Conservation (phyloP, 176 grass and related monocot species). For the Zoysia japonica region DNA sequence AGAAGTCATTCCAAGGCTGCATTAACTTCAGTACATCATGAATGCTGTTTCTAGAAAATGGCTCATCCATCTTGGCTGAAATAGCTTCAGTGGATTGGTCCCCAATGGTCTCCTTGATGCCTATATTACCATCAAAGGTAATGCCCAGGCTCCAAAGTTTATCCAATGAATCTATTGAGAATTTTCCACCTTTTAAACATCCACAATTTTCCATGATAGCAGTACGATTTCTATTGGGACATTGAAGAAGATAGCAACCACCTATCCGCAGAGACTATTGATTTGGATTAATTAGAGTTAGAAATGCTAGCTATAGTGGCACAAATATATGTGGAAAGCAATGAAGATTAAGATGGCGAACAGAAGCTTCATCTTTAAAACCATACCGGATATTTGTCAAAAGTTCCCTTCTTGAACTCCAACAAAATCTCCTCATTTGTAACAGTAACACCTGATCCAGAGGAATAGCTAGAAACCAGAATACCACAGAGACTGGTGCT, state of each 20-base stretch:
- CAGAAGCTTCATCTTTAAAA: slow-evolving; percentile 24
- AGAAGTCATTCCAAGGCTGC: slow-evolving; percentile 49
- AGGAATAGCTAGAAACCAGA: slow-evolving; percentile 37
- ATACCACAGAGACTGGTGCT: slow-evolving; percentile 44
- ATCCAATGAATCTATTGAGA: slow-evolving; percentile 49
- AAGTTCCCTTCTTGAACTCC: slow-evolving; percentile 64
- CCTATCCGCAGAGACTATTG: slow-evolving; percentile 63
- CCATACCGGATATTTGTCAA: slow-evolving; percentile 57
- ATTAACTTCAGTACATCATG: slow-evolving; percentile 46
- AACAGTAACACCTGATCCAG: slow-evolving; percentile 41
- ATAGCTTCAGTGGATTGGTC: slow-evolving; percentile 42
- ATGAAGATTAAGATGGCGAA: slow-evolving; percentile 26
- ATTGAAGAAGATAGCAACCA: slow-evolving; percentile 81
- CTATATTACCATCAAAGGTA: slow-evolving; percentile 43
- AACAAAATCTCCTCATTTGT: slow-evolving; percentile 56
- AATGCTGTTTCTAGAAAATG: slow-evolving; percentile 38
- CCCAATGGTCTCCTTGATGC: slow-evolving; percentile 27
- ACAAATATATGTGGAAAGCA: slow-evolving; percentile 14
- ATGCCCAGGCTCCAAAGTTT: slow-evolving; percentile 60
- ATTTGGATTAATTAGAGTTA: slow-evolving; percentile 32
- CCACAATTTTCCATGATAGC: slow-evolving; percentile 41
- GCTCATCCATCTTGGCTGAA: slow-evolving; percentile 26
- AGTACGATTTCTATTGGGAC: slow-evolving; percentile 37
- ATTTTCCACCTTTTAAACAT: slow-evolving; percentile 49
- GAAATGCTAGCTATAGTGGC: slow-evolving; percentile 30